Evolutionary conservation across 2,329 filamentous ascomycete genomes (phyloP).

Genomic region (Eurotiales sp.): DNA sequence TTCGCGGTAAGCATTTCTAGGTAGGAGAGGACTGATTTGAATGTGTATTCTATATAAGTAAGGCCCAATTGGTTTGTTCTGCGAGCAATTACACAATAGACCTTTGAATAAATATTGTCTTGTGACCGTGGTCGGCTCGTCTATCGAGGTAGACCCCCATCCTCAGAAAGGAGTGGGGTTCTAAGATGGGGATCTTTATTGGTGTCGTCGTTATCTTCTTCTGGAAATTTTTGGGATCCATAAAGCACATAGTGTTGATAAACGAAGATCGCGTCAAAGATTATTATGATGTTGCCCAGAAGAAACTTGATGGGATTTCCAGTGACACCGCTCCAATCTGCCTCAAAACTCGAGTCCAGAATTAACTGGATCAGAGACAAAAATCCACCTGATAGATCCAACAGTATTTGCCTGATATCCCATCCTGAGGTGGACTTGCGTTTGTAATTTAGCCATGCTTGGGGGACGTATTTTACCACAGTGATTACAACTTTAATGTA

Average conservation of each 20-base stretch:
- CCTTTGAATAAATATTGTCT: too few relatives aligned
- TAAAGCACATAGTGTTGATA: slow-evolving; percentile 86
- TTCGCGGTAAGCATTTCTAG: too few relatives aligned
- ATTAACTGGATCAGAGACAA: slow-evolving; percentile 77
- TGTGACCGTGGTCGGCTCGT: too few relatives aligned
- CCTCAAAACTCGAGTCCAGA: slow-evolving; percentile 79
- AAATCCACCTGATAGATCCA: slow-evolving; percentile 78
- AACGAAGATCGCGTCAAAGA: slow-evolving; percentile 85
- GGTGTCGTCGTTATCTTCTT: slow-evolving; percentile 20
- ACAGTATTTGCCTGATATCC: slow-evolving; percentile 77
- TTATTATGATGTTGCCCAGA: slow-evolving; percentile 77
- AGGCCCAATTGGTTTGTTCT: too few relatives aligned
- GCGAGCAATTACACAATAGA: too few relatives aligned
- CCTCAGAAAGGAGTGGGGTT: slow-evolving; percentile 27
- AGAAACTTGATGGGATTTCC: slow-evolving; percentile 90
- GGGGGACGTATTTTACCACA: slow-evolving; percentile 87
- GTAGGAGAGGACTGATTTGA: too few relatives aligned
- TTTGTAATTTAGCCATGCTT: slow-evolving; percentile 76
- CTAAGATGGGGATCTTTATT: slow-evolving; percentile 18
- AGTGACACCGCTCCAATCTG: slow-evolving; percentile 84
- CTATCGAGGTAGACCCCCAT: slow-evolving; percentile 6
- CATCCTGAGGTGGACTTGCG: slow-evolving; percentile 84
- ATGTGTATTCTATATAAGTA: too few relatives aligned
- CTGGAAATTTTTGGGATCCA: slow-evolving; percentile 21
- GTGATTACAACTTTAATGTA: slow-evolving; percentile 89